phyloP scores from a whole-genome alignment of 2,329 filamentous ascomycete species.

The Pseudocercospora fuligena region DNA sequence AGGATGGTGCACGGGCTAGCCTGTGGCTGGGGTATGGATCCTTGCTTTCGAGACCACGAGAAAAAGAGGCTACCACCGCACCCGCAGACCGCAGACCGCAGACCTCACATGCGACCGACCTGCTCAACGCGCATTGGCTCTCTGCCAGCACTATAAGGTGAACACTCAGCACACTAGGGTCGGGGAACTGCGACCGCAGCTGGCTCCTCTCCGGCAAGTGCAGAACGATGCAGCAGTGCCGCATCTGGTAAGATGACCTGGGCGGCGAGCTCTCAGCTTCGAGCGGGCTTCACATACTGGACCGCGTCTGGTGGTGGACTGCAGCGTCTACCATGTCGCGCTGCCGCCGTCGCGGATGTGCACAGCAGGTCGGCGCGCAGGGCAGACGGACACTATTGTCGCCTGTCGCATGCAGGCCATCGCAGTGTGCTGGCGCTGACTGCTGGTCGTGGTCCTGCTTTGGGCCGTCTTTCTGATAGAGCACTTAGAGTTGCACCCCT shows the following conservation, averaged over 20 bases:
- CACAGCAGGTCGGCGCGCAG: background rate
- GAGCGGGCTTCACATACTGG: background rate
- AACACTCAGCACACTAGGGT: conserved; percentile 12
- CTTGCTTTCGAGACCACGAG: background rate
- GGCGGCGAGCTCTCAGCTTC: background rate
- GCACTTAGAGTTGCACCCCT: conserved; percentile 5
- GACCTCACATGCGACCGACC: background rate
- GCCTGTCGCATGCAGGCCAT: background rate
- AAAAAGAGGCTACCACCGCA: background rate
- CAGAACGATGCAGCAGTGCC: background rate
- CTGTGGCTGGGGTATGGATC: background rate
- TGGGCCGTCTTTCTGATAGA: background rate
- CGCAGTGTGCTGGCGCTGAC: conserved; percentile 2
- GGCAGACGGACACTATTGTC: too few relatives aligned
- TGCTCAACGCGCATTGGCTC: background rate
- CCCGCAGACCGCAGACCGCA: too few relatives aligned
- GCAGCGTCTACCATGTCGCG: conserved; percentile 1
- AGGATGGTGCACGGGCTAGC: background rate
- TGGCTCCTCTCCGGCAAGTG: conserved; percentile 22
- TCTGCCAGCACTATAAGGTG: conserved; percentile 1
- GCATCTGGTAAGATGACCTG: background rate
- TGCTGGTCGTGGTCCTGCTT: background rate
- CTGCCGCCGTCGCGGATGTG: conserved; percentile 1
- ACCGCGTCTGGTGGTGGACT: background rate
- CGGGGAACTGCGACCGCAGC: conserved; percentile 12